Percentiles rank a stretch among this genome's conserved stretches.
Conservation (phyloP, 73 alveolate species). For the Symbiodinium natans region DNA sequence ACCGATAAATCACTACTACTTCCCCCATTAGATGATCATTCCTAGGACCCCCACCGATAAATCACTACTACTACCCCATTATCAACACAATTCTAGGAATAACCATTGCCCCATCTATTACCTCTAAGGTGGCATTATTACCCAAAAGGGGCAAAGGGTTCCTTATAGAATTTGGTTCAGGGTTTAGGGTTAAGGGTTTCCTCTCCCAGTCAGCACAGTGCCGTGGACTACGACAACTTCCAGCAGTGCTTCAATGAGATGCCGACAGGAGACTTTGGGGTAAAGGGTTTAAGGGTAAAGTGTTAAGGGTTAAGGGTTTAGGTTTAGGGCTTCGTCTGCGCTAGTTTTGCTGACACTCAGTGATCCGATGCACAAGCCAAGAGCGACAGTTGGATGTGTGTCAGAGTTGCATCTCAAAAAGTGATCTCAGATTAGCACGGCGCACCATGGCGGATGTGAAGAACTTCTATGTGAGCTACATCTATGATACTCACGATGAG, state of each 20-base stretch:
- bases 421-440: neutral
- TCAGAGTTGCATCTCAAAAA: neutral
- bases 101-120: too few relatives aligned
- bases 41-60: too few relatives aligned
- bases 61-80: too few relatives aligned
- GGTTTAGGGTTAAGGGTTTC: slow-evolving; percentile 6
- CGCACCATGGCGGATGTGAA: neutral
- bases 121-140: too few relatives aligned
- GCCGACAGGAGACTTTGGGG: neutral
- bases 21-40: too few relatives aligned
- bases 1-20: too few relatives aligned
- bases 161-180: neutral
- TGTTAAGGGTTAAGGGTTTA: neutral
- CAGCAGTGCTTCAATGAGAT: neutral
- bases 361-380: neutral
- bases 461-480: neutral
- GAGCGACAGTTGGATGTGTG: neutral
- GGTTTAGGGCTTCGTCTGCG: neutral
- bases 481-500: neutral
- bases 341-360: neutral
- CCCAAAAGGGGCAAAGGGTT: neutral
- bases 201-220: neutral
- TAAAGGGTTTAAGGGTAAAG: neutral
- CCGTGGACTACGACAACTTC: slow-evolving; percentile 2
- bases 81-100: too few relatives aligned